Evolutionary conservation across 2,329 filamentous ascomycete species (phyloP), one percentile per base, ranked within the genome.

Genomic region (Fusarium nisikadoi): DNA sequence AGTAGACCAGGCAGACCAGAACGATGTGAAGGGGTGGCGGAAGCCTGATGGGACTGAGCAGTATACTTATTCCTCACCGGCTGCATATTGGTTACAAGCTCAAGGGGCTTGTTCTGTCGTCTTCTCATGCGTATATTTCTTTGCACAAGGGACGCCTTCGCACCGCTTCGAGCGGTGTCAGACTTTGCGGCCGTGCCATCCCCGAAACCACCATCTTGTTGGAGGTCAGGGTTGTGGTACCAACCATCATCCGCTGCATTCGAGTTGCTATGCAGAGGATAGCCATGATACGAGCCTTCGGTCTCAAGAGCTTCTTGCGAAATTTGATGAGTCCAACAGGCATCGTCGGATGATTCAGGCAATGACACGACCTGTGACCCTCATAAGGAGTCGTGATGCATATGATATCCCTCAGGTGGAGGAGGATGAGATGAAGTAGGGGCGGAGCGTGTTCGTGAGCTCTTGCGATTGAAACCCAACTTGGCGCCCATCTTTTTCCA

Each of bases 401-500:
- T 79, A 55, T 77, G 72, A 43, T 79, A 63, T 64, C 85, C 81
- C 71, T 73, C 78, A 25, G 83, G 75, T 25, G 83, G 75, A 16
- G 80, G 79, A 5, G 63, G 63, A 49, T 84, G 84, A 20, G 85
- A 84, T n/a, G 86, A 84, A 49, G 83, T 84, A 6, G 83, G 79
- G 3, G 82, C 81, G 29, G 81, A 81, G 33, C 84, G 81, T 31
- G 85, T 84, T 54, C 82, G 83, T 35, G 82, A 82, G 67, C 80
- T 82, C 78, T 88, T 90, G 75, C 85, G 86, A 58, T 85, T 86
- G 63, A 90, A 84, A 6, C 89, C 89, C 8, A 91, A 80, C 73
- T 89, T 91, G 11, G 87, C 88, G 23, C 89, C 86, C 76, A 91
- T 86, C 77, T 89, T 90, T 80, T 90, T 91, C 89, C 89, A 91